Conservation (phyloP, 2,329 filamentous ascomycete species). For the Aureobasidium leucospermi region DNA sequence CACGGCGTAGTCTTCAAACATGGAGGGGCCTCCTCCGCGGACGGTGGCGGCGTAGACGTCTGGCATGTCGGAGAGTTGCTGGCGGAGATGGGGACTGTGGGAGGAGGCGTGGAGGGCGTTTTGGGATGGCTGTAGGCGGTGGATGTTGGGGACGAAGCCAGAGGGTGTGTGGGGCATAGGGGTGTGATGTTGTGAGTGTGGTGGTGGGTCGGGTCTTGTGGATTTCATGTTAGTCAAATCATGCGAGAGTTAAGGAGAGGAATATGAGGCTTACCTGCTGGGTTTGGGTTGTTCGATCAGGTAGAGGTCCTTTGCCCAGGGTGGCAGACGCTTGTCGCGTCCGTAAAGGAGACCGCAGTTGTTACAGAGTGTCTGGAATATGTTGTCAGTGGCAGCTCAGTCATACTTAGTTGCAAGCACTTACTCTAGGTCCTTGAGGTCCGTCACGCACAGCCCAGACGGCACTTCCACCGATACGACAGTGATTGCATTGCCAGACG, state of each 20-base stretch:
- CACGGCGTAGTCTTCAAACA: slow-evolving; percentile 27
- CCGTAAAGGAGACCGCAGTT: slow-evolving; percentile 90
- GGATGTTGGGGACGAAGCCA: slow-evolving; percentile 15
- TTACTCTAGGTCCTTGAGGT: slow-evolving; percentile 72
- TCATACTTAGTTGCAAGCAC: slow-evolving; percentile 28
- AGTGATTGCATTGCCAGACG: slow-evolving; percentile 84
- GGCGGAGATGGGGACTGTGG: slow-evolving; percentile 1
- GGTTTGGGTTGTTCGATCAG: slow-evolving; percentile 31
- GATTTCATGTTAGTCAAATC: not conserved
- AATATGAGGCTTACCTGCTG: slow-evolving; percentile 11
- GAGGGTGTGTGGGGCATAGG: slow-evolving; percentile 3
- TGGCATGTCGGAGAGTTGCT: slow-evolving; percentile 12
- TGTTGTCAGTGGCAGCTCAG: slow-evolving; percentile 18
- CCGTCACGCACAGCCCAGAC: slow-evolving; percentile 96
- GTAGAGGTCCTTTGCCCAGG: slow-evolving; percentile 67
- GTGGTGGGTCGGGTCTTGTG: slow-evolving; percentile 5
- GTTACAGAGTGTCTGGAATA: slow-evolving; percentile 69
- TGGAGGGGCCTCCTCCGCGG: slow-evolving; percentile 16
- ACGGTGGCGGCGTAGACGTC: slow-evolving; percentile 18
- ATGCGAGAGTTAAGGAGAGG: not conserved
- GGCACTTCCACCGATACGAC: slow-evolving; percentile 76
- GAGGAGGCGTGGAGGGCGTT: not conserved
- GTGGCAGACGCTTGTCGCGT: slow-evolving; percentile 73
- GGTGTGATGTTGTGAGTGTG: not conserved
- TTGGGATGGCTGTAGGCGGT: slow-evolving; percentile 4